Conservation (phyloP, 116 monocot species). For the Trichopus zeylanicus region DNA sequence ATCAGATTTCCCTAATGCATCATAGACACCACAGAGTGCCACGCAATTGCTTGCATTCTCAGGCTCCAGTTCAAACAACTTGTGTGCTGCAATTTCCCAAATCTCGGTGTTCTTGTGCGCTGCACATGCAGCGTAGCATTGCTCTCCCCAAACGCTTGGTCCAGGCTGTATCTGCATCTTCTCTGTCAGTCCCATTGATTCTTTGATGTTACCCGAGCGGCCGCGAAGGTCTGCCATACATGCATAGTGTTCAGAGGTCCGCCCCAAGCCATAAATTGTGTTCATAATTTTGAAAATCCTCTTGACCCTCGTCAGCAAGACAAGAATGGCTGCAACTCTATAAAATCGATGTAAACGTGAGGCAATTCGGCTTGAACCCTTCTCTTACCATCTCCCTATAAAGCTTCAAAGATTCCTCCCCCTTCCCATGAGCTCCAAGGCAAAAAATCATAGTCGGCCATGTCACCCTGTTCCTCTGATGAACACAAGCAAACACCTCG, state of each 20-base stretch:
- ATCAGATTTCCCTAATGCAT: conserved; percentile 20
- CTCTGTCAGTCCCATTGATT: conserved; percentile 32
- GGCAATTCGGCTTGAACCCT: conserved; percentile 35
- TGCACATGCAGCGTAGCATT: conserved; percentile 44
- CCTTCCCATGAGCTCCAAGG: conserved; percentile 34
- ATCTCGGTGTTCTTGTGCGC: conserved; percentile 38
- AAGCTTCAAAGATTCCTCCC: conserved; percentile 22
- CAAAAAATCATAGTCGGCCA: conserved; percentile 62
- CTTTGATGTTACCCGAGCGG: conserved; percentile 36
- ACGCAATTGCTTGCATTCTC: conserved; percentile 52
- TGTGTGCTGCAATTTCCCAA: conserved; percentile 47
- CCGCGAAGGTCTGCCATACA: conserved; percentile 75
- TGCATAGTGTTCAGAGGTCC: conserved; percentile 55
- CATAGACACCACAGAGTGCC: conserved; percentile 49
- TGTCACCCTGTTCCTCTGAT: conserved; percentile 20
- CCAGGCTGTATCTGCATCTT: conserved; percentile 46
- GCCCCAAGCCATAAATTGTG: conserved; percentile 20
- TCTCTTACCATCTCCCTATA: conserved; percentile 32
- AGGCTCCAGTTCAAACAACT: conserved; percentile 39
- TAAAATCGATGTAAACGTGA: conserved; percentile 48
- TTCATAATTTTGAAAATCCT: conserved; percentile 33
- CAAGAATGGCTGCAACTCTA: conserved; percentile 59
- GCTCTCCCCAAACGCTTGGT: conserved; percentile 68
- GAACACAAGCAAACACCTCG: conserved; percentile 31
- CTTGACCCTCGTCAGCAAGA: conserved; percentile 32